These are phyloP conservation scores for Penicillium sp. DNA, from an alignment of 2,329 filamentous ascomycete genomes.

Conservation along the genomic window DNA sequence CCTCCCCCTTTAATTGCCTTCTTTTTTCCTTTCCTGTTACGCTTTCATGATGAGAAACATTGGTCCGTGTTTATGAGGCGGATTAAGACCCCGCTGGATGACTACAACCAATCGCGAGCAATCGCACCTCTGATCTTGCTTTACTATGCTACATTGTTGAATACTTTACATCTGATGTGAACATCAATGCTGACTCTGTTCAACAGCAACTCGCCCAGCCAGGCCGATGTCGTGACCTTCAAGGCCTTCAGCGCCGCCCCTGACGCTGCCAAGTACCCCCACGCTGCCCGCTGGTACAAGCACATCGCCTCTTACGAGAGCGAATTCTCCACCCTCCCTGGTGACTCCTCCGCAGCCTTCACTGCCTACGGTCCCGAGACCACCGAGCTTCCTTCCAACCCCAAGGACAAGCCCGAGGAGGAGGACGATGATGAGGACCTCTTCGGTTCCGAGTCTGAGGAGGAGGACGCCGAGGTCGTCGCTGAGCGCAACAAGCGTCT, in stretches of 20 bases:
- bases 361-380: slow-evolving; percentile 88
- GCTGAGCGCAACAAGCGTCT: slow-evolving; percentile 84
- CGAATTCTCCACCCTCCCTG: slow-evolving; percentile 86
- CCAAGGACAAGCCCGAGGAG: slow-evolving; percentile 75
- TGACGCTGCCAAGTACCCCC: slow-evolving; percentile 81
- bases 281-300: slow-evolving; percentile 98
- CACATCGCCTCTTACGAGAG: slow-evolving; percentile 91
- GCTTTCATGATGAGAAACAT: slow-evolving; percentile 74
- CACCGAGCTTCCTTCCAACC: slow-evolving; percentile 75
- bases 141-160: slow-evolving; percentile 5
- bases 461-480: slow-evolving; percentile 85
- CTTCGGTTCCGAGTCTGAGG: slow-evolving; percentile 90
- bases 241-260: slow-evolving; percentile 79
- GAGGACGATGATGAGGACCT: slow-evolving; percentile 87
- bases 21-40: slow-evolving; percentile 17
- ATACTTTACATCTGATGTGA: slow-evolving; percentile 1
- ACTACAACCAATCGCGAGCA: slow-evolving; percentile 72
- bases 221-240: slow-evolving; percentile 95
- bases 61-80: slow-evolving; percentile 96
- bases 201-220: slow-evolving; percentile 66
- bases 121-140: slow-evolving; percentile 70
- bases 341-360: slow-evolving; percentile 85
- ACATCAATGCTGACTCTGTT: slow-evolving; percentile 17
- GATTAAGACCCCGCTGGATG: slow-evolving; percentile 85
- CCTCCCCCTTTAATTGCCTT: slow-evolving; percentile 17